phyloP scores from a whole-genome alignment of 148 eudicot genomes.

The Selenicereus undatus region DNA sequence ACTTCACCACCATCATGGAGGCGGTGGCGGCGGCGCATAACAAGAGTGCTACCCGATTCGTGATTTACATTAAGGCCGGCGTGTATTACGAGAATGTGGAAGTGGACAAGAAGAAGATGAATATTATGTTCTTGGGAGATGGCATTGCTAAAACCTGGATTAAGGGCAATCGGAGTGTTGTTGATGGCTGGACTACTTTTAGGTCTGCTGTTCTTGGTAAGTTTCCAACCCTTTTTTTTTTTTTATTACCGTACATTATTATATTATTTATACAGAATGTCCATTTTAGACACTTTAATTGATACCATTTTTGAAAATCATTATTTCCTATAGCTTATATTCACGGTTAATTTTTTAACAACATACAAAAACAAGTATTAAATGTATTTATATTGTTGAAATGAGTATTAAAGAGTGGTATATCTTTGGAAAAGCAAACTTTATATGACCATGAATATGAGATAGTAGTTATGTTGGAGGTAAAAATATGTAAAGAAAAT shows the following conservation, averaged over 20 bases:
- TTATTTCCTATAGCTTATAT: no score
- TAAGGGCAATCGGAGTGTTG: slow-evolving; percentile 64
- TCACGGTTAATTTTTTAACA: no score
- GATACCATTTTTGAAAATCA: no score
- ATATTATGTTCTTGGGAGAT: slow-evolving; percentile 66
- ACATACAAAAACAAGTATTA: no score
- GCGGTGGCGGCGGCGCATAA: slow-evolving; percentile 59
- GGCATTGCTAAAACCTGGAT: slow-evolving; percentile 68
- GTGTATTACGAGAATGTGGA: slow-evolving; percentile 68
- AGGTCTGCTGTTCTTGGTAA: slow-evolving; percentile 71
- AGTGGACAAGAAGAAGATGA: slow-evolving; percentile 50
- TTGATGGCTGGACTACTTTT: slow-evolving; percentile 82
- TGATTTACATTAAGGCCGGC: slow-evolving; percentile 65
- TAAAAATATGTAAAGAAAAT: no score
- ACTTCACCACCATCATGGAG: slow-evolving; percentile 49
- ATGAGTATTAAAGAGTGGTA: no score
- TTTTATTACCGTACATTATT: neutral
- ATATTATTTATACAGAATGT: no score
- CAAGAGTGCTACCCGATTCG: slow-evolving; percentile 44
- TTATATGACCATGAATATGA: no score
- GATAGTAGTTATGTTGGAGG: no score
- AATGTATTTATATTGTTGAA: no score
- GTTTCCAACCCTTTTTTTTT: slow-evolving; percentile 16
- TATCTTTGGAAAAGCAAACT: no score
- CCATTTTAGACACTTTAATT: no score